phyloP scores from a whole-genome alignment of 2,329 filamentous ascomycete genomes.

The Pseudogymnoascus sp. region DNA sequence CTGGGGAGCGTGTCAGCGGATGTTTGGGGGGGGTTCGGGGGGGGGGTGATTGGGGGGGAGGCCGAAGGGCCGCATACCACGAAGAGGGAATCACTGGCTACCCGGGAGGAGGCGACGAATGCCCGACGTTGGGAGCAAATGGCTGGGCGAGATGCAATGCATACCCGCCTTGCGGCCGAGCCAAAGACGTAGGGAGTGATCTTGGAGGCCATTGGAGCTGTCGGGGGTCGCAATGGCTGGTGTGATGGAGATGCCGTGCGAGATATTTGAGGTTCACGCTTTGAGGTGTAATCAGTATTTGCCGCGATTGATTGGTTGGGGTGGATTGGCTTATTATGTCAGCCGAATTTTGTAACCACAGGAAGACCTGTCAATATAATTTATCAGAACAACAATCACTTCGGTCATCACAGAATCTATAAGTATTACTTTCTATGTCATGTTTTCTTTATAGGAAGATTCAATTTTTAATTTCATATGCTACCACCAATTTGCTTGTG shows the following conservation, averaged over 20 bases:
- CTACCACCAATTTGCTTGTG: too few relatives aligned
- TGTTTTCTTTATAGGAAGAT: neutral
- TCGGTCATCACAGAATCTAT: neutral
- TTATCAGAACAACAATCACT: neutral
- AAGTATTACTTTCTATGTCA: neutral
- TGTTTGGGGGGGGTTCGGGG: constrained; percentile 5
- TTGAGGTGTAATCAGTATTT: constrained; percentile 9
- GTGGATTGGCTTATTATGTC: constrained; percentile 3
- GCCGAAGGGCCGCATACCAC: constrained; percentile 36
- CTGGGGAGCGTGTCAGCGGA: constrained; percentile 37
- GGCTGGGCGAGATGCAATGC: constrained; percentile 41
- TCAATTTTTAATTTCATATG: neutral
- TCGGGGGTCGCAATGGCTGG: constrained; percentile 26
- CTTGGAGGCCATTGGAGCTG: constrained; percentile 67
- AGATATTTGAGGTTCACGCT: constrained; percentile 10
- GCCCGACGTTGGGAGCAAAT: constrained; percentile 57
- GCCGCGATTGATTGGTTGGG: constrained; percentile 3
- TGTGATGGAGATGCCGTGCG: constrained; percentile 4
- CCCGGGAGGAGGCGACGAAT: constrained; percentile 59
- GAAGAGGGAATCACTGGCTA: constrained; percentile 61
- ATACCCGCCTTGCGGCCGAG: constrained; percentile 55
- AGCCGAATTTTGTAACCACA: neutral
- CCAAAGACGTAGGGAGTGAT: constrained; percentile 65
- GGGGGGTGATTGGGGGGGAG: neutral
- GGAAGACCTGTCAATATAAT: neutral